Base-by-base conservation (phyloP, 805 yeast genomes). In the Candida namnaoensis region DNA sequence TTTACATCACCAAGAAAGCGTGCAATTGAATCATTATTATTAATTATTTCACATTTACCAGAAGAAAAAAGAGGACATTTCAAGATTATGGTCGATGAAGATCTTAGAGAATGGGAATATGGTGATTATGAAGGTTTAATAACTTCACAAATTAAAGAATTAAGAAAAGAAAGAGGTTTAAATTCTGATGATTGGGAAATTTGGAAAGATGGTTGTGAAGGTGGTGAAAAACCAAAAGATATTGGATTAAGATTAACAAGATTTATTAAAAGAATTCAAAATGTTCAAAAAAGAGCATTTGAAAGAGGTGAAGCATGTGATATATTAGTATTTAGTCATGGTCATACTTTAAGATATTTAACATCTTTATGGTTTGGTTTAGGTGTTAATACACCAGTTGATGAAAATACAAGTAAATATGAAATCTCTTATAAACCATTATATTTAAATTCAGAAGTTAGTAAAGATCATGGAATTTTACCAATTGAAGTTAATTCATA, bases 141-240 rank as follows among this genome's bases (percentile, higher is more conserved):
- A 43, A 83, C 95, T 2, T 58, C 65, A 7, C 77, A 90, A 52
- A 88, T 90, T 58, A 64, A 71, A 36, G 74, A 68, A 12, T 61
- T 77, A 49, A 76, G 95, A 57, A 63, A 64, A 26, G 51, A 63
- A 27, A 69, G 80, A 41, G 95, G 93, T 0, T 61, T 84, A 34
- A 75, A 67, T 37, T 45, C 52, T 30, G 71, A 67, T 35, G 66
- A 67, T 5, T 88, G 96, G 96, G 66, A 71, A 41, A 88, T 91
- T 57, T 90, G 96, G 95, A 63, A 78, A 46, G 88, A 88, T 53
- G 98, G 98, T 4, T 91, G 97, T 62, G 96, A 87, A 57, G 80
- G 79, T 48, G 98, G 97, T 46, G 98, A 91, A 61, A 61, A 68
- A 36, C 70, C 82, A 32, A 60, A 65, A 32, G 71, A 88, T 40